Base-by-base conservation (phyloP, 768 basidiomycete species). In the Coprinopsis marcescibilis region DNA sequence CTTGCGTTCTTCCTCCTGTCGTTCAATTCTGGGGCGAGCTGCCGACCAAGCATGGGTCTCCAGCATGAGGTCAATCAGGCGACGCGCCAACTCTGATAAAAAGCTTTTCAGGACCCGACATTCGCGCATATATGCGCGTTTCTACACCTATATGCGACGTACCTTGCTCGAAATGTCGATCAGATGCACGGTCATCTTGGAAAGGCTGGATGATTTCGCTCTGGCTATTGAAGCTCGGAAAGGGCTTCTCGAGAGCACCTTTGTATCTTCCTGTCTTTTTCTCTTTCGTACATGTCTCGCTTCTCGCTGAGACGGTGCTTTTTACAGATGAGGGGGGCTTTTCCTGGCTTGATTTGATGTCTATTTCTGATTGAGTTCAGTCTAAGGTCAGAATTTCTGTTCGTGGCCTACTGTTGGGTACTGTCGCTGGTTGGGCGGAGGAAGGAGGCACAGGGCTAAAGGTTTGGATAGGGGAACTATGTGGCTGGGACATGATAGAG, bases 101-200 rank as follows among this genome's bases (percentile, higher is more conserved):
- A n/a, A n/a, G n/a, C n/a, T n/a, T n/a, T 17, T 11, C 20, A 23
- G 21, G 5, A 24, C 10, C 21, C 25, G 10, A 36, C 7, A 19
- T 17, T 11, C 19, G 41, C 41, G 41, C 41, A 43, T 43, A 43
- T 43, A 43, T 43, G 41, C 41, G 21, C 41, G 8, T 10, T 8
- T 10, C 15, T 36, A 6, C 8, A 17, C 15, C 17, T 20, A 40
- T 40, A 20, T 21, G 19, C 19, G 39, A 19, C 39, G 7, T 17
- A 30, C 41, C 41, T 30, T 43, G 41, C 14, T 43, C 26, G 21
- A 43, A 43, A 24, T 10, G 26, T 10, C 4, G 26, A 27, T 43
- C 41, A 4, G 26, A 7, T 11, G 11, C 5, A 8, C 8, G n/a
- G 30, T 43, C 41, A 6, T 43, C 41, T n/a, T 43, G 26, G 17